Percentiles rank a stretch among this genome's conserved stretches.
phyloP scores from a whole-genome alignment of 2,329 filamentous ascomycete genomes.

The Cladosporium sp. region DNA sequence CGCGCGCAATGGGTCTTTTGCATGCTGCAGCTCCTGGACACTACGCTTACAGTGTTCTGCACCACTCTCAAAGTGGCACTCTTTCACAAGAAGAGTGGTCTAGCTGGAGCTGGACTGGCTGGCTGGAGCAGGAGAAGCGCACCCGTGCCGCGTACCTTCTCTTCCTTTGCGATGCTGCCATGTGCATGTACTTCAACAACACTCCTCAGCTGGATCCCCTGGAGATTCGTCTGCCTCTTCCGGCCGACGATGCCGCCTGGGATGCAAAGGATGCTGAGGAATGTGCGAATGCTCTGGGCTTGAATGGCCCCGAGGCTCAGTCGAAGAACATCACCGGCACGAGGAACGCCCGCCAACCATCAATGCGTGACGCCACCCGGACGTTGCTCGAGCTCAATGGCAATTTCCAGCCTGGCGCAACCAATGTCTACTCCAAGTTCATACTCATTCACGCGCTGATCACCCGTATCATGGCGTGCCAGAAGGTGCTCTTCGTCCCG shows the following conservation, averaged over 20 bases:
- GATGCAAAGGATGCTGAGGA: constrained; percentile 57
- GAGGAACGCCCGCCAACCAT: constrained; percentile 59
- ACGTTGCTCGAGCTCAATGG: constrained; percentile 57
- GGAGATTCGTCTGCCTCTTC: constrained; percentile 64
- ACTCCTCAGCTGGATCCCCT: constrained; percentile 58
- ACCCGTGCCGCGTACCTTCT: constrained; percentile 62
- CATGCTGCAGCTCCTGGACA: constrained; percentile 48
- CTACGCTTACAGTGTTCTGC: constrained; percentile 55
- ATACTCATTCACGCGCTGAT: constrained; percentile 67
- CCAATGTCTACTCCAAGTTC: constrained; percentile 71
- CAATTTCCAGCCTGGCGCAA: constrained; percentile 60
- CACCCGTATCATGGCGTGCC: constrained; percentile 55
- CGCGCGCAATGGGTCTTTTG: constrained; percentile 55
- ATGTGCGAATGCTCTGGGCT: constrained; percentile 62
- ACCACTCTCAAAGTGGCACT: constrained; percentile 50
- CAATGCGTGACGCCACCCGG: constrained; percentile 58
- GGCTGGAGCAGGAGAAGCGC: constrained; percentile 69
- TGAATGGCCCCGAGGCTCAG: constrained; percentile 56
- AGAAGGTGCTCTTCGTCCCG: constrained; percentile 34
- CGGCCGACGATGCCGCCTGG: constrained; percentile 70
- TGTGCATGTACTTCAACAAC: constrained; percentile 69
- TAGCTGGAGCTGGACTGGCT: constrained; percentile 61
- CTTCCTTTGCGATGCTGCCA: constrained; percentile 60
- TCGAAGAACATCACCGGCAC: constrained; percentile 60
- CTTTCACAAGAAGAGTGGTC: constrained; percentile 45